phyloP scores from a whole-genome alignment of 2,329 filamentous ascomycete species.

The Aspergillus intermedius region DNA sequence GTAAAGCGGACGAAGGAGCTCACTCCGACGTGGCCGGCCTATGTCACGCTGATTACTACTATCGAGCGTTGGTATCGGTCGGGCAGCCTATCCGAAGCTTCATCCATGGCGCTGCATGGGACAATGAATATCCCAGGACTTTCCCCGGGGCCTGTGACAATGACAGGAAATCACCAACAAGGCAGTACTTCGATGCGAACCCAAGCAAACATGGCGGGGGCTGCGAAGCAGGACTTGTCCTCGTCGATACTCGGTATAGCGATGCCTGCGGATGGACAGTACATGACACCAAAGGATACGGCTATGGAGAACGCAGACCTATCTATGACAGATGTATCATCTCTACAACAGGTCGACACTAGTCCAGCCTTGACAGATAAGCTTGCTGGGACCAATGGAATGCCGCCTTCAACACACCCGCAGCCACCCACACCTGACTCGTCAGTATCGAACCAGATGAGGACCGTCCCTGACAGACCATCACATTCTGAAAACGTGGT shows the following conservation, averaged over 20 bases:
- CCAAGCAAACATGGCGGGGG: constrained; percentile 6
- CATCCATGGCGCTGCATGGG: constrained; percentile 6
- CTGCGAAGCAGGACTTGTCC: constrained; percentile 16
- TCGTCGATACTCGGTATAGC: constrained; percentile 27
- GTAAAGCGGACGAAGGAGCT: constrained; percentile 22
- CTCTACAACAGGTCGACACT: constrained; percentile 12
- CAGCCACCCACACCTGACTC: constrained; percentile 31
- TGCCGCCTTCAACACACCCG: constrained; percentile 14
- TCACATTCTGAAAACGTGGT: constrained; percentile 6
- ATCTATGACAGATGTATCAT: constrained; percentile 14
- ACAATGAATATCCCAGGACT: not conserved
- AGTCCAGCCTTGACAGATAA: constrained; percentile 14
- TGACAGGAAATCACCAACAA: constrained; percentile 3
- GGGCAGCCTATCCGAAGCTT: constrained; percentile 8
- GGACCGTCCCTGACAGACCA: constrained; percentile 12
- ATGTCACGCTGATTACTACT: constrained; percentile 22
- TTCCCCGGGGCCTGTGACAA: constrained; percentile 3
- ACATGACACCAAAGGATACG: constrained; percentile 27
- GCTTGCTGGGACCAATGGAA: constrained; percentile 13
- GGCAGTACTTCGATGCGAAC: constrained; percentile 8
- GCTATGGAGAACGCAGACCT: constrained; percentile 23
- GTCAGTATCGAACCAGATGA: constrained; percentile 20
- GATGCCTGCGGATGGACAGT: constrained; percentile 27
- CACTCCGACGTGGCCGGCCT: constrained; percentile 28
- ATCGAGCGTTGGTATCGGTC: constrained; percentile 24